A percentile compares a stretch with the other conserved stretches of the same genome.
These are phyloP conservation scores for Penicillium subrubescens DNA, from an alignment of 495 filamentous ascomycete species.

Conservation along the genomic window DNA sequence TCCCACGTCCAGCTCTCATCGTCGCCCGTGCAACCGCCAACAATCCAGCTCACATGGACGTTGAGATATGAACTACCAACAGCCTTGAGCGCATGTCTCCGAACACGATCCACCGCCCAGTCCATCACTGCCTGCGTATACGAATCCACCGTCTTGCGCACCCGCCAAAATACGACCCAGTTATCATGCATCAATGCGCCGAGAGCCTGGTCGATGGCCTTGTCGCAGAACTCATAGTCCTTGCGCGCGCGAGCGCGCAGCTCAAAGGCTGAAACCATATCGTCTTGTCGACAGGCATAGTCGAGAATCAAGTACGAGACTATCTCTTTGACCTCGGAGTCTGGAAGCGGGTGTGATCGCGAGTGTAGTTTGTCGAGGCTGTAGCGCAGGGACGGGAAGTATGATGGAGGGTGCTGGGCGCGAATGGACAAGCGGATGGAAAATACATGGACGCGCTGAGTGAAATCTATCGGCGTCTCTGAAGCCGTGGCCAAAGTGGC, in stretches of 20 bases:
- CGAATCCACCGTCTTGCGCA: conserved; percentile 72
- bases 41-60: conserved; percentile 57
- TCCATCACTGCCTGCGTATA: conserved; percentile 77
- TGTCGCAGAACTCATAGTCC: conserved; percentile 57
- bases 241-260: conserved; percentile 50
- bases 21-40: conserved; percentile 52
- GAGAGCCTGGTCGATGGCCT: conserved; percentile 66
- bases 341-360: conserved; percentile 59
- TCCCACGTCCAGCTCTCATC: conserved; percentile 74
- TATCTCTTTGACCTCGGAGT: conserved; percentile 73
- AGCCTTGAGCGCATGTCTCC: conserved; percentile 75
- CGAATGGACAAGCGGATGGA: conserved; percentile 81
- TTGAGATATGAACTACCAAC: conserved; percentile 80
- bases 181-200: conserved; percentile 75
- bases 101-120: conserved; percentile 70
- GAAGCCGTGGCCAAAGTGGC: conserved; percentile 70
- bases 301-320: conserved; percentile 82
- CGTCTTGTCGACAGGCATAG: conserved; percentile 78
- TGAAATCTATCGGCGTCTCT: conserved; percentile 61
- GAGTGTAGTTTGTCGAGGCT: conserved; percentile 72
- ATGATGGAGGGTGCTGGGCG: conserved; percentile 78
- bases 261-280: conserved; percentile 72
- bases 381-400: conserved; percentile 82
- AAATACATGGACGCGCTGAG: conserved; percentile 73
- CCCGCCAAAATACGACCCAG: conserved; percentile 75